Base-by-base conservation (phyloP, 768 basidiomycete genomes). In the Podaxis rugospora region DNA sequence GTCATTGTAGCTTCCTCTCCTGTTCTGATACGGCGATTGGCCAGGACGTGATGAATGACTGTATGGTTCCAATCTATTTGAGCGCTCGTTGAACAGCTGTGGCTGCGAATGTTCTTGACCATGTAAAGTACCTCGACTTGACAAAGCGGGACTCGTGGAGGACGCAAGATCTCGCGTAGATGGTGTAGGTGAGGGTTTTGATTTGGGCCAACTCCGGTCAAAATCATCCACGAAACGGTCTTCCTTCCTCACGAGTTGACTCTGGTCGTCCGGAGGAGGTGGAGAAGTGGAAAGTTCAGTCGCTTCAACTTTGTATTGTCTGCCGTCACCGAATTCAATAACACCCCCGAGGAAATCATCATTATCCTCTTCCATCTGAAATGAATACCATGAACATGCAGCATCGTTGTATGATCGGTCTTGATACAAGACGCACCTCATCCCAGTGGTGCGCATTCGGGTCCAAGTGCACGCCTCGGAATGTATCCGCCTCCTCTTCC, bases 371-470 rank as follows among this genome's bases (percentile, higher is more conserved):
- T 90, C 89, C 83, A 93, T 90, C 90, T 93, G 68, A 27, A 59
- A 61, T 51, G 9, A 57, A 60, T 42, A 59, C 40, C 35, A 46
- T 67, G 57, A 58, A 6, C 39, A 50, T 49, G 61, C 6, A 64
- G 47, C 7, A 44, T 44, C 6, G 42, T 44, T 18, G 42, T 16
- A 59, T 58, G 7, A 57, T 55, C 16, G 21, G 16, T 63, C 66
- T 62, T 51, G 37, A 42, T 14, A 57, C n/a, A 32, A 27, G 16
- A 74, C 90, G 63, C 64, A 98, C 95, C 83, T 97, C 95, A 66
- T 98, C 97, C 97, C 97, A 99, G 70, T 98, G 95, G 69, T 94
- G 91, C 2, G 91, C 87, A 67, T 95, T 95, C 52, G 95, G 92
- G 74, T 97, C 89, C 51, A 98, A 76, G 72, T 98, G 95, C 0